Evolutionary conservation across 306 rosid species (phyloP).

Genomic region (Medicago arabica): DNA sequence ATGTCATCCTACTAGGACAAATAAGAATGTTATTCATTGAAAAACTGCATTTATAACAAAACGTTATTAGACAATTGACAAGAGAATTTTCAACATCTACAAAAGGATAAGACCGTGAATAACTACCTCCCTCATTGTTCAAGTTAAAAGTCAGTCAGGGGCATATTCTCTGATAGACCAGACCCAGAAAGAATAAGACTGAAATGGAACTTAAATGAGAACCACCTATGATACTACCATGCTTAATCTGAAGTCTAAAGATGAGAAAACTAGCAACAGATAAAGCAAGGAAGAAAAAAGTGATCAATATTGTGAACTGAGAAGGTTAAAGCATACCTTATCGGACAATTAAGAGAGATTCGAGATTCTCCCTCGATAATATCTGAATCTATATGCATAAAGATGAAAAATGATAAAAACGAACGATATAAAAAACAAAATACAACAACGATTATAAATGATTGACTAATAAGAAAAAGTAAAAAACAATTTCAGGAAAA

Average conservation of each 20-base stretch:
- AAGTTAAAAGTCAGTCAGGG: neutral
- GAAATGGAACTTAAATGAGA: constrained; percentile 18
- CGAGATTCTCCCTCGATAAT: constrained; percentile 88
- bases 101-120: constrained; percentile 5
- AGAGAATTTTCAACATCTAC: constrained; percentile 24
- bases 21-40: too few relatives aligned
- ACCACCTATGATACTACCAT: neutral
- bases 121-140: constrained; percentile 11
- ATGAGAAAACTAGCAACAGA: neutral
- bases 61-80: constrained; percentile 11
- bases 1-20: too few relatives aligned
- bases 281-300: constrained; percentile 27
- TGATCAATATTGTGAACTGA: constrained; percentile 35
- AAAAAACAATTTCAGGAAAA: neutral
- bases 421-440: constrained; percentile 29
- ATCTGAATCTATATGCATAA: constrained; percentile 64
- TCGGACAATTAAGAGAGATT: constrained; percentile 94
- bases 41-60: constrained; percentile 7
- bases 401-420: constrained; percentile 23
- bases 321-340: constrained; percentile 69
- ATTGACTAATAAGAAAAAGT: constrained; percentile 7
- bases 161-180: constrained; percentile 2
- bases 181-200: constrained; percentile 11
- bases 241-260: constrained; percentile 38
- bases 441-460: neutral